Percentiles rank a stretch among this genome's conserved stretches.
phyloP scores from a whole-genome alignment of 805 yeast genomes.

The Yamadazyma olivae region DNA sequence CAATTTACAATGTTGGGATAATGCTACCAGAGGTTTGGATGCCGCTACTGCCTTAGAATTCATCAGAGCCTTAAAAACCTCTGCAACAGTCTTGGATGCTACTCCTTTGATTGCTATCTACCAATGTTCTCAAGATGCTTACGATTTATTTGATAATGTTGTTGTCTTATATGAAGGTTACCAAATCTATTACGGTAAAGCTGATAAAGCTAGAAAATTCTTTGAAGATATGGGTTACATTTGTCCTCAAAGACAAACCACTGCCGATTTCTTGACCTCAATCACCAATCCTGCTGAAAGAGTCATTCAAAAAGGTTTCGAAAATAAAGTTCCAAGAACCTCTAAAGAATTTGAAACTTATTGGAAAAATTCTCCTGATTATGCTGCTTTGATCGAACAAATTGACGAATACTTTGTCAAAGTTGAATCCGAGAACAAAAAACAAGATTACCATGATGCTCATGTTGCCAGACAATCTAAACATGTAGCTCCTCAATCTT shows the following conservation, averaged over 20 bases:
- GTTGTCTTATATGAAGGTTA: constrained; percentile 43
- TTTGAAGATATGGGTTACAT: constrained; percentile 61
- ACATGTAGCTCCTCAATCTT: constrained; percentile 29
- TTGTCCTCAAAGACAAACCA: constrained; percentile 61
- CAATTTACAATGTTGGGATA: constrained; percentile 53
- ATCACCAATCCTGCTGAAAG: constrained; percentile 66
- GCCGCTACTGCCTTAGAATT: constrained; percentile 80
- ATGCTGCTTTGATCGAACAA: constrained; percentile 33
- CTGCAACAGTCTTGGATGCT: constrained; percentile 58
- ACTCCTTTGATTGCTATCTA: constrained; percentile 59
- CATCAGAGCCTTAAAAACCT: constrained; percentile 59
- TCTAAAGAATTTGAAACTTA: constrained; percentile 56
- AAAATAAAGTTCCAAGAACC: constrained; percentile 50
- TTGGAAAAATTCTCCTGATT: constrained; percentile 59
- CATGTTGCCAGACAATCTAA: constrained; percentile 38
- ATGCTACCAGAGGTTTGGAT: constrained; percentile 83
- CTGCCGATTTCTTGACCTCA: constrained; percentile 64
- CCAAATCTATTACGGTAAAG: constrained; percentile 45
- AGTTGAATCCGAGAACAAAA: constrained; percentile 14
- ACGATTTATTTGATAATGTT: constrained; percentile 46
- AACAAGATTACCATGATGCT: constrained; percentile 19
- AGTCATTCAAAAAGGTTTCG: constrained; percentile 45
- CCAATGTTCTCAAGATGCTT: constrained; percentile 47
- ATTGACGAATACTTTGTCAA: constrained; percentile 39
- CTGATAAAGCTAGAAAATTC: constrained; percentile 42